Base-by-base conservation (phyloP, 2,329 filamentous ascomycete species). In the Penicillium sp. region DNA sequence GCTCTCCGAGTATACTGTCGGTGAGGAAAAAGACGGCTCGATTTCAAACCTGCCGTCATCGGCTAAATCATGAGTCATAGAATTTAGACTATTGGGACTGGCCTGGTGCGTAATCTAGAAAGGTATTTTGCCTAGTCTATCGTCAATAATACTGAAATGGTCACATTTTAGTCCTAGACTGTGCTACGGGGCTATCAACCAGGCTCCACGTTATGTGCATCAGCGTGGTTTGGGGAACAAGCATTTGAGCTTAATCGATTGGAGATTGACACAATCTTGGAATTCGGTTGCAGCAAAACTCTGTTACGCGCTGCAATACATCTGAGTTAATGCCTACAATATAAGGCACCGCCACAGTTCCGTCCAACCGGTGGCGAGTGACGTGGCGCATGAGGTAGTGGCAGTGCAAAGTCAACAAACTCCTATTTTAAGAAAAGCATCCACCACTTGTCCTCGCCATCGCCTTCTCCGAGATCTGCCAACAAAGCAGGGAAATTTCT, bases 351-450 rank as follows among this genome's bases (percentile, higher is more conserved):
- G 55, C 56, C 53, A 50, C 31, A 51, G 26, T 14, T 31, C 43
- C 11, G 22, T 48, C 11, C 12, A 22, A 18, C 14, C 37, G 41
- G 57, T 58, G 56, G 58, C 58, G 51, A 57, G 57, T 57, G 57
- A 58, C 53, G 58, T 60, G 58, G 58, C 53, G 53, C 45, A 40
- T 23, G 51, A 53, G 53, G 51, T 52, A 60, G 51, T 54, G 53
- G 51, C 55, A 60, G 52, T 53, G 49, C 23, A 22, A 22, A 51
- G 37, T 49, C 40, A 47, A 54, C 54, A 56, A 20, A 49, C 44
- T 52, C 20, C 57, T 59, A 56, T 54, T 51, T 56, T 55, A 31
- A 45, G 54, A 56, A 58, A 45, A 44, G 7, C 31, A 37, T 31
- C 29, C 33, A 45, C 14, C 18, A 26, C 25, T 20, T n/a, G n/a